A percentile compares a stretch with the other conserved stretches of the same genome.
Conservation (phyloP, 139 green algal species). For the Protoeuglena noctilucae region DNA sequence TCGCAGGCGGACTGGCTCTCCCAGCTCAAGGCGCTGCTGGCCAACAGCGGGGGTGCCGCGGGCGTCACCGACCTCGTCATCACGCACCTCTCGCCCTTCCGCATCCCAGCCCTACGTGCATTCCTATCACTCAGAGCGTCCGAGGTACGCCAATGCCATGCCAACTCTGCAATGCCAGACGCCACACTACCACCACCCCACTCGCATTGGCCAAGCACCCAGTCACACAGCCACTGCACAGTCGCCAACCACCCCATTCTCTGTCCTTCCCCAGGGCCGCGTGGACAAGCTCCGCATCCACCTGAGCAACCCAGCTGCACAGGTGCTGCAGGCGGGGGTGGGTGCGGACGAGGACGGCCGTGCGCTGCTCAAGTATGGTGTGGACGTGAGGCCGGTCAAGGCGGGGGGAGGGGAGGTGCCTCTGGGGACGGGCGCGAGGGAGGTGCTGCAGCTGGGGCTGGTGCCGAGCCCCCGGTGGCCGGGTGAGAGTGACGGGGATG, state of each 20-base stretch:
- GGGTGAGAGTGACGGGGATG: too few species aligned
- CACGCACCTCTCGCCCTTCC: constrained; percentile 69
- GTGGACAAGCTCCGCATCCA: constrained; percentile 33
- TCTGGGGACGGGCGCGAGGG: too few species aligned
- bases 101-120: constrained; percentile 39
- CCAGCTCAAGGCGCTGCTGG: too few species aligned
- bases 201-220: too few species aligned
- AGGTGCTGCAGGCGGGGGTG: constrained; percentile 10
- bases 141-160: too few species aligned
- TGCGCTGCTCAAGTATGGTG: not conserved
- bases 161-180: too few species aligned
- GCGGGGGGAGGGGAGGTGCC: not conserved
- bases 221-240: too few species aligned
- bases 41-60: too few species aligned
- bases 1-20: too few species aligned
- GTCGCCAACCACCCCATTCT: too few species aligned
- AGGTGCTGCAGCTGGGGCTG: constrained; percentile 30
- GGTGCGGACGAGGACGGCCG: not conserved
- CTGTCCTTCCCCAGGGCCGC: constrained; percentile 2
- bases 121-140: too few species aligned
- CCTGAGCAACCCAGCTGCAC: constrained; percentile 50
- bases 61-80: constrained; percentile 54
- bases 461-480: constrained; percentile 77
- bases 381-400: constrained; percentile 1
- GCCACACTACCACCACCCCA: too few species aligned